Evolutionary conservation across 73 alveolate genomes (phyloP).

Genomic region (Uronychia setigera): DNA sequence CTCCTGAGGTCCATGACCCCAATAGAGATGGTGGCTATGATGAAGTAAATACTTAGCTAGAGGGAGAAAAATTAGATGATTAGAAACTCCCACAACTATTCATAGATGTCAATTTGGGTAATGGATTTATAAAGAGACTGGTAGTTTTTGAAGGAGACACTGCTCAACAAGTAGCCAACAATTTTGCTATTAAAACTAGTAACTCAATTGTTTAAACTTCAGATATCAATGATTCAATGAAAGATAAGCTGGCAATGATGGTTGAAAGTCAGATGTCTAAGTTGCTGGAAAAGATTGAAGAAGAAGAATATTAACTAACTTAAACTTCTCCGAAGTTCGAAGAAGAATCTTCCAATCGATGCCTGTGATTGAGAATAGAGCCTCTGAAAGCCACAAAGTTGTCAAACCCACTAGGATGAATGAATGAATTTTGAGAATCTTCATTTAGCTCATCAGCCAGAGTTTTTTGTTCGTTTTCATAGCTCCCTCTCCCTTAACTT

Average conservation of each 20-base stretch:
- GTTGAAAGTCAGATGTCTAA: not conserved
- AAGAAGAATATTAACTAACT: not conserved
- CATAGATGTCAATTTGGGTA: slow-evolving; percentile 62
- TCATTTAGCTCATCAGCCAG: not conserved
- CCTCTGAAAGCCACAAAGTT: not conserved
- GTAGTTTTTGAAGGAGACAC: slow-evolving; percentile 68
- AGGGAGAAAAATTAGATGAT: not conserved
- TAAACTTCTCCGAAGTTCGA: too few relatives aligned
- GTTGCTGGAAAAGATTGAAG: not conserved
- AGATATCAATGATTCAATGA: not conserved
- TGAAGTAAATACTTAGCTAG: too few relatives aligned
- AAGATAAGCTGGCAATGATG: not conserved
- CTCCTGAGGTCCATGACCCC: too few relatives aligned
- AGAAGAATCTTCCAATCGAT: not conserved
- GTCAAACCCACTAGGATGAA: not conserved
- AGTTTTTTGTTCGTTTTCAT: not conserved
- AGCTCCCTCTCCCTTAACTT: not conserved
- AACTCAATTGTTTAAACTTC: not conserved
- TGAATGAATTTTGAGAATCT: not conserved
- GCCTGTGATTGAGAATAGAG: not conserved
- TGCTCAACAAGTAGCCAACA: slow-evolving; percentile 41
- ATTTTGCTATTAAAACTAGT: slow-evolving; percentile 42
- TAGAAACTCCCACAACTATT: slow-evolving; percentile 45
- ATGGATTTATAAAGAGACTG: slow-evolving; percentile 51
- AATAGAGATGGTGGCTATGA: too few relatives aligned